These are phyloP conservation scores for Dryas integrifolia DNA, from an alignment of 331 rosid genomes.

Conservation along the genomic window DNA sequence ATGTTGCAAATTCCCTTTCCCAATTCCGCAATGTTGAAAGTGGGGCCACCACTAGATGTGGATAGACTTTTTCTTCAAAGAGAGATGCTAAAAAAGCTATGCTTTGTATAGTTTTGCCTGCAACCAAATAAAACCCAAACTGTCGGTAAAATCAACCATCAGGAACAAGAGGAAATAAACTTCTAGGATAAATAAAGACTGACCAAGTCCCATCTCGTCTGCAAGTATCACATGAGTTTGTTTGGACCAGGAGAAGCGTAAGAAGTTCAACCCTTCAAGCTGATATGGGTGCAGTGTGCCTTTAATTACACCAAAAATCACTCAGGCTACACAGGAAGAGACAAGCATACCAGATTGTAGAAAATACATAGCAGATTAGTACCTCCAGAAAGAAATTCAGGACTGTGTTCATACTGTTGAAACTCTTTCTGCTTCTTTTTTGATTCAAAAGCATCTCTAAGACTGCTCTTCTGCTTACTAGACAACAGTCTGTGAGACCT, in stretches of 20 bases:
- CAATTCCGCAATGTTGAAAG: conserved; percentile 93
- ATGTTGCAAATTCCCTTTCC: conserved; percentile 97
- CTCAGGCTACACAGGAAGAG: conserved; percentile 18
- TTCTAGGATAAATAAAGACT: conserved; percentile 20
- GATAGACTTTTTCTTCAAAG: conserved; percentile 60
- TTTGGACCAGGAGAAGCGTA: conserved; percentile 98
- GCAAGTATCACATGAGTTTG: conserved; percentile 98
- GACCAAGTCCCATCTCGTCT: conserved; percentile 99
- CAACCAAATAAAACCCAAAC: conserved; percentile 22
- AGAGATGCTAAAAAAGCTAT: conserved; percentile 97
- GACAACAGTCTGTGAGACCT: conserved; percentile 53
- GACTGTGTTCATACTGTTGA: conserved; percentile 84
- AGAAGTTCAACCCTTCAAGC: conserved; percentile 98
- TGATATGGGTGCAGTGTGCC: conserved; percentile 95
- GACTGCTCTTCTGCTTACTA: conserved; percentile 55
- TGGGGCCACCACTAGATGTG: conserved; percentile 99
- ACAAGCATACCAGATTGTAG: conserved; percentile 11
- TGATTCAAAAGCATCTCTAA: conserved; percentile 52
- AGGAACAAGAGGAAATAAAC: conserved; percentile 7
- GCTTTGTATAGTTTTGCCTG: conserved; percentile 99
- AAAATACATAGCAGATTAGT: conserved; percentile 23
- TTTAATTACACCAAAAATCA: conserved; percentile 40
- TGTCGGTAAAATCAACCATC: conserved; percentile 26
- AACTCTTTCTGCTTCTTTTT: conserved; percentile 81
- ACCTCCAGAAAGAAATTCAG: conserved; percentile 89